Evolutionary conservation across 202 grass and related monocot species (phyloP), one percentile per base, ranked within the genome.

Genomic region (Bolboschoenoplectus hybrid): DNA sequence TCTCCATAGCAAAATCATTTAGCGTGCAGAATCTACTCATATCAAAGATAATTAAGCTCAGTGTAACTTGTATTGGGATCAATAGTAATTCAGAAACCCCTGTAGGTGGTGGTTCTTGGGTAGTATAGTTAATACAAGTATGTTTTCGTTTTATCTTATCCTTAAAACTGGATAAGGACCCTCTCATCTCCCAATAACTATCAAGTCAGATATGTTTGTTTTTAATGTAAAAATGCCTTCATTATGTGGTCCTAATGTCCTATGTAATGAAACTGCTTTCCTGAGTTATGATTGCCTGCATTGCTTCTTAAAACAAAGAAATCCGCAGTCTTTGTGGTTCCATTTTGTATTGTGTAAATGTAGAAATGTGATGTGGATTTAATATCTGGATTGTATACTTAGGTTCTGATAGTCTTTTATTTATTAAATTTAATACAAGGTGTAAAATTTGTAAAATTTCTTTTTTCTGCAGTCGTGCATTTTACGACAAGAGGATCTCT

Each of bases 401-500:
- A 11, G 67, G 6, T 17, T 43, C 40, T 71, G 67, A 45, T 71
- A 71, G 64, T 51, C 26, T 74, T 51, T 1, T 11, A 51, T 6
- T 74, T 60, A 7, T 47, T 35, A 80, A 1, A 60, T 19, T 9
- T 80, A 80, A 58, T 35, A 4, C 19, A 0, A 0, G 36, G 12
- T 6, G 26, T 83, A 44, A 89, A 51, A 3, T 26, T 26, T 26
- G 26, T 26, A 26, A 26, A 26, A 26, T 26, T 17, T 81, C 34
- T 2, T 89, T 53, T 10, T 61, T 89, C 40, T 86, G 35, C 88
- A 97, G 91, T 3, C 89, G 89, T 55, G 69, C 57, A 12, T 91
- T 97, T 41, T 93, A 85, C 85, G 94, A 97, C 90, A 92, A 93
- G 63, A 93, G 94, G 52, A 97, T 93, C 68, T 97, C 94, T 43